Evolutionary conservation across 139 green algal genomes (phyloP).

Genomic region (Nannochloris sp.): DNA sequence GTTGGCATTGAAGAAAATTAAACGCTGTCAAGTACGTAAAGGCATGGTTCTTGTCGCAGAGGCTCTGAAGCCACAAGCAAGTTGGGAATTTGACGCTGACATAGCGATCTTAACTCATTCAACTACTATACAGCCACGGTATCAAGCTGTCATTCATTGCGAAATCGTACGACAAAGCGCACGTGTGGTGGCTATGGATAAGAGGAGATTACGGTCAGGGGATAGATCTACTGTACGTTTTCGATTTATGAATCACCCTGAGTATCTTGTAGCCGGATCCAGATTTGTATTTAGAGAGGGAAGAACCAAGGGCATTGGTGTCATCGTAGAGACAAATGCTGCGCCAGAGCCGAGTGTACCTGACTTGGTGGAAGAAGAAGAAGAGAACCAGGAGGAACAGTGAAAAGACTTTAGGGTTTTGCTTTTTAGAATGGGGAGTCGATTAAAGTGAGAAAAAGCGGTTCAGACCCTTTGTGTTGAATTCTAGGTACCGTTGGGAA

Average conservation of each 20-base stretch:
- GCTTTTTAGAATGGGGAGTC: neutral
- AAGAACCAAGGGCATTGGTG: conserved; percentile 85
- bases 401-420: neutral
- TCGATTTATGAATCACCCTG: conserved; percentile 78
- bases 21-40: conserved; percentile 67
- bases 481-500: too few species aligned
- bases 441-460: too few species aligned
- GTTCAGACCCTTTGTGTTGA: too few species aligned
- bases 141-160: conserved; percentile 91
- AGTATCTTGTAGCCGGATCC: conserved; percentile 69
- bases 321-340: conserved; percentile 41
- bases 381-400: neutral
- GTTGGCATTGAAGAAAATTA: conserved; percentile 83
- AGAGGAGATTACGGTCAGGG: conserved; percentile 65
- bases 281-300: conserved; percentile 91
- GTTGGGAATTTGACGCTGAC: conserved; percentile 85
- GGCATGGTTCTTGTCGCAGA: conserved; percentile 85
- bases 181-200: conserved; percentile 79
- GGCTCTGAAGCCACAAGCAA: conserved; percentile 50
- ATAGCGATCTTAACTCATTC: conserved; percentile 87
- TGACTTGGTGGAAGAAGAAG: neutral
- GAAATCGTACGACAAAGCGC: conserved; percentile 80
- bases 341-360: neutral
- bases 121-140: conserved; percentile 84
- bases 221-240: conserved; percentile 78